Conservation (phyloP, 345 rosid genomes). For the Corchorus olitorius region DNA sequence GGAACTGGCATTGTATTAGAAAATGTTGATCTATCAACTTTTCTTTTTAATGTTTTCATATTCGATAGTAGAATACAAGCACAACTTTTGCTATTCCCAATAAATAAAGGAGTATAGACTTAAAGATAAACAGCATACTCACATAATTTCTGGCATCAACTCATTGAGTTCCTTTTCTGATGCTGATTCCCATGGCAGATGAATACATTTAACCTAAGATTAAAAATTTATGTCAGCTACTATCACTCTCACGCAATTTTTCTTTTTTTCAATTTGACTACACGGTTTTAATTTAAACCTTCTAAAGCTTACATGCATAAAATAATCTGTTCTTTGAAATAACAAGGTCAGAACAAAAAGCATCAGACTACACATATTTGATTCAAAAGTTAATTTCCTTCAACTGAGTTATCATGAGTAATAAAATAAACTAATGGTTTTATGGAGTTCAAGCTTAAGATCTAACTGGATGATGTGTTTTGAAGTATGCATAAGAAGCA, state of each 20-base stretch:
- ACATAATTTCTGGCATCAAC: constrained; percentile 67
- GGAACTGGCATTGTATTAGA: not conserved
- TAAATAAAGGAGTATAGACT: not conserved
- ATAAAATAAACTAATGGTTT: not conserved
- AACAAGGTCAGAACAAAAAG: not conserved
- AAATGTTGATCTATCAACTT: not conserved
- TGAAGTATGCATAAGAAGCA: not conserved
- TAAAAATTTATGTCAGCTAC: constrained; percentile 19
- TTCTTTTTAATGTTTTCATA: not conserved
- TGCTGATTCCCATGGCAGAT: constrained; percentile 87
- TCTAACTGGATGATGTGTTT: not conserved
- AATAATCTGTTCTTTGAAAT: not conserved
- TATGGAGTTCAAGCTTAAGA: not conserved
- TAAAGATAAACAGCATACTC: constrained; percentile 27
- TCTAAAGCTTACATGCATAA: not conserved
- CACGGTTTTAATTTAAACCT: not conserved
- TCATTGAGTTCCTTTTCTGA: constrained; percentile 45
- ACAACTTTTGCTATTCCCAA: not conserved
- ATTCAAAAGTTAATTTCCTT: not conserved
- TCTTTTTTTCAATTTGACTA: not conserved
- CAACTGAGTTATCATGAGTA: not conserved
- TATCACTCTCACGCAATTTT: not conserved
- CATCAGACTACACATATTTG: not conserved
- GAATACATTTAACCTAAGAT: constrained; percentile 62
- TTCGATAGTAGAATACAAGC: not conserved